phyloP scores from a whole-genome alignment of 768 basidiomycete species.

The Lepiota subincarnata region DNA sequence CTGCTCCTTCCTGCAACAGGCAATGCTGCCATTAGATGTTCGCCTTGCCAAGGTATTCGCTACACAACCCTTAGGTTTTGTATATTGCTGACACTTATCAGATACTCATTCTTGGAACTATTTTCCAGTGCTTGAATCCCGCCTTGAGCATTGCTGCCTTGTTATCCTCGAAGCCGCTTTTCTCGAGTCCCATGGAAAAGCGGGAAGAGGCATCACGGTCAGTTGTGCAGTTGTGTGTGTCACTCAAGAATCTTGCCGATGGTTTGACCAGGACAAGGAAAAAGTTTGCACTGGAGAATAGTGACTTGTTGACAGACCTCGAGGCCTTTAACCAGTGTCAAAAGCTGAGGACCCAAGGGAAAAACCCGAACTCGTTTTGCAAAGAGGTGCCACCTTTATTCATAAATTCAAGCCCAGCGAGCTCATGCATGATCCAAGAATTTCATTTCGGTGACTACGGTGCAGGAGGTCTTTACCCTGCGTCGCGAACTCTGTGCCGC shows the following conservation, averaged over 20 bases:
- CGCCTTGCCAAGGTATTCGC: slow-evolving; percentile 72
- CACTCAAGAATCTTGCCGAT: not conserved
- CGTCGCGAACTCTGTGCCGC: slow-evolving; percentile 74
- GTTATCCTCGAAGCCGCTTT: slow-evolving; percentile 85
- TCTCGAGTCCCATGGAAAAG: slow-evolving; percentile 76
- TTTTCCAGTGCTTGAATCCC: slow-evolving; percentile 82
- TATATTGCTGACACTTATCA: slow-evolving; percentile 20
- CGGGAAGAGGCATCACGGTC: slow-evolving; percentile 76
- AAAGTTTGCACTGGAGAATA: slow-evolving; percentile 65
- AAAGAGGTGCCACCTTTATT: slow-evolving; percentile 49
- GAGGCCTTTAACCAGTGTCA: slow-evolving; percentile 68
- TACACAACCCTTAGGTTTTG: too few species aligned
- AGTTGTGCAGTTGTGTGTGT: slow-evolving; percentile 18
- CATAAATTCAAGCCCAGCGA: not conserved
- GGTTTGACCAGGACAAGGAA: slow-evolving; percentile 55
- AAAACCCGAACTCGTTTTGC: slow-evolving; percentile 60
- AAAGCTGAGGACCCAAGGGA: slow-evolving; percentile 45
- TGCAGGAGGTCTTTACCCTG: slow-evolving; percentile 76
- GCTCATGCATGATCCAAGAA: slow-evolving; percentile 42
- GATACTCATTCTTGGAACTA: slow-evolving; percentile 84
- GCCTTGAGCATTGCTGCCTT: slow-evolving; percentile 78
- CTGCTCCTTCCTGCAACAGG: slow-evolving; percentile 32
- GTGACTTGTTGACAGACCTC: slow-evolving; percentile 82
- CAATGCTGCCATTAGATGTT: slow-evolving; percentile 83
- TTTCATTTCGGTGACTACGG: slow-evolving; percentile 70